These are phyloP conservation scores for Tricladium varicosporioides DNA, from an alignment of 2,329 filamentous ascomycete genomes.

Conservation along the genomic window DNA sequence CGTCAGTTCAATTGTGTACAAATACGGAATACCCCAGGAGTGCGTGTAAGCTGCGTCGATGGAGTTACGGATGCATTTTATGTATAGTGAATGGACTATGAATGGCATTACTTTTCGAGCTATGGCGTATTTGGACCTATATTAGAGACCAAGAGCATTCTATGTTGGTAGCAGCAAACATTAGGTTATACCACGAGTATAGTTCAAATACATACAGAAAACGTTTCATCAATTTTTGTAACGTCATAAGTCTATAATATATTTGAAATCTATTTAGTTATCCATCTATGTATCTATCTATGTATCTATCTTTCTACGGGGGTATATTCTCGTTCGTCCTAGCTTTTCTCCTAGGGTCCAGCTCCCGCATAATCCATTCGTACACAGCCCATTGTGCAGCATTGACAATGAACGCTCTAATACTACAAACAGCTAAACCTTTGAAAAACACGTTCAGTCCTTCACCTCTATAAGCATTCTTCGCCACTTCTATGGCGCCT, in stretches of 20 bases:
- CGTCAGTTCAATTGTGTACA: neutral
- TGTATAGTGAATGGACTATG: neutral
- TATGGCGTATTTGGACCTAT: neutral
- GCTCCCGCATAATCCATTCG: constrained; percentile 75
- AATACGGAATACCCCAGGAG: neutral
- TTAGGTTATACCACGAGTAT: too few species aligned
- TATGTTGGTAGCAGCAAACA: too few species aligned
- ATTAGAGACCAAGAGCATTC: too few species aligned
- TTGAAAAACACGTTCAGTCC: constrained; percentile 66
- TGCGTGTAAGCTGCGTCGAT: neutral
- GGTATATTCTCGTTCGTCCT: constrained; percentile 3
- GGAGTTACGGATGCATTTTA: neutral
- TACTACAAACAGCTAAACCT: constrained; percentile 76
- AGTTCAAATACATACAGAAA: neutral
- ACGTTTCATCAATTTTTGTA: too few species aligned
- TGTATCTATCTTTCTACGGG: constrained; percentile 5
- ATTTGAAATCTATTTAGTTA: neutral
- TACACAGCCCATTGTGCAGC: constrained; percentile 92
- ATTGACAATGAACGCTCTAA: constrained; percentile 88
- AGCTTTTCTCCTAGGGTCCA: constrained; percentile 32
- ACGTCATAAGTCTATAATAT: neutral
- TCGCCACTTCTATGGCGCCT: constrained; percentile 63
- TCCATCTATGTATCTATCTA: neutral
- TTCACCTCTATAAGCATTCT: constrained; percentile 61
- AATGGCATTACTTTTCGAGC: neutral